Conservation (phyloP, 371 early-diverging fungal species). For the Apophysomyces ossiformis region DNA sequence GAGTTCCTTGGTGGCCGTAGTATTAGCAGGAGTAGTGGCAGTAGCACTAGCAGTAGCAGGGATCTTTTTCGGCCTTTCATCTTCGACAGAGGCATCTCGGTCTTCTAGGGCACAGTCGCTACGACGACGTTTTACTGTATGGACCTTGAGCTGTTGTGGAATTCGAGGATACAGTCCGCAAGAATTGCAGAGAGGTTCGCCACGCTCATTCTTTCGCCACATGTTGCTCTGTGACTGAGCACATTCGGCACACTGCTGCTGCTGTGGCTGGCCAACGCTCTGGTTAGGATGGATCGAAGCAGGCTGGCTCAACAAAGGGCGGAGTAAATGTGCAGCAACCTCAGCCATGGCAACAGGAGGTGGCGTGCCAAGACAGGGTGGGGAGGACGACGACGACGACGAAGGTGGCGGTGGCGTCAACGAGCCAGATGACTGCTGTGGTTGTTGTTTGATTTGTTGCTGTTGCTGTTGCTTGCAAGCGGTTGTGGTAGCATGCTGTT, state of each 20-base stretch:
- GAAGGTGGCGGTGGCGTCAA: constrained; percentile 13
- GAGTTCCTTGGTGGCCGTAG: constrained; percentile 13
- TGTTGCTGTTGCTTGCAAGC: constrained; percentile 21
- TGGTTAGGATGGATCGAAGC: constrained; percentile 9
- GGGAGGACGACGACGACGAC: constrained; percentile 9
- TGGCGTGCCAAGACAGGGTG: background rate
- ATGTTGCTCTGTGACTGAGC: constrained; percentile 82
- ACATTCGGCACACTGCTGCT: constrained; percentile 72
- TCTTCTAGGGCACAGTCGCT: background rate
- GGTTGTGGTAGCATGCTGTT: constrained; percentile 23
- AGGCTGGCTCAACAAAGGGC: constrained; percentile 12
- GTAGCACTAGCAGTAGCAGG: too few species aligned
- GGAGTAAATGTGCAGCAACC: constrained; percentile 10
- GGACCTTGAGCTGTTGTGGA: constrained; percentile 44
- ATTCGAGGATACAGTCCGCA: constrained; percentile 83
- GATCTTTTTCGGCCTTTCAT: background rate
- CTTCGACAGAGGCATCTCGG: background rate
- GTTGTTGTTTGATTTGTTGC: background rate
- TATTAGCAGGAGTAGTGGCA: background rate
- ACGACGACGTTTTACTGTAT: constrained; percentile 10
- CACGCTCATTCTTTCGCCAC: constrained; percentile 82
- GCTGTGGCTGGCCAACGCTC: background rate
- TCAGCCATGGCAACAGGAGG: constrained; percentile 13
- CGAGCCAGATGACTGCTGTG: constrained; percentile 13
- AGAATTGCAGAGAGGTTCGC: constrained; percentile 85